Base-by-base conservation (phyloP, 495 filamentous ascomycete species). In the Hypoxylon cercidicola region DNA sequence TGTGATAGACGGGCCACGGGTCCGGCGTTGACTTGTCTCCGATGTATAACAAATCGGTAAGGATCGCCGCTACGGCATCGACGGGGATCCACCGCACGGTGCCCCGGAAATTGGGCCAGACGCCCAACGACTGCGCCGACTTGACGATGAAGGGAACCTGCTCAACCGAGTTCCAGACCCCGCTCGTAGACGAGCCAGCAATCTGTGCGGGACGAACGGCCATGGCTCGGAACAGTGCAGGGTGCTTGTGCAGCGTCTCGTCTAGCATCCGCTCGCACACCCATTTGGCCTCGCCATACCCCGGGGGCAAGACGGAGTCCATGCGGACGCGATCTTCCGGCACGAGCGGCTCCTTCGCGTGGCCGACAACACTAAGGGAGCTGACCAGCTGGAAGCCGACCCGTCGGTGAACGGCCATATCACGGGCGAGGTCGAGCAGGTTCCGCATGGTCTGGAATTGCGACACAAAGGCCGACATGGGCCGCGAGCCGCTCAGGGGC, bases 331-430 rank as follows among this genome's bases (percentile, higher is more conserved):
- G 39, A 0, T 20, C 21, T 15, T 66, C 62, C 0, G 32, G 62
- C 0, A 66, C 55, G 4, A 0, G 3, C 3, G 7, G 3, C 7
- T 3, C 7, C 3, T 3, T 3, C 3, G 3, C 3, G 41, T 55
- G 52, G 21, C 81, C 81, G 1, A 85, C 81, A 0, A 69, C 68
- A 0, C 72, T 74, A 30, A 85, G 81, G 0, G 82, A 84, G 0
- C 82, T 85, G 8, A 87, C 68, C n/a, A 87, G 76, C 46, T 84
- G 78, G 50, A 82, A 55, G 25, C 20, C 12, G 10, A 55, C 51
- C 3, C 28, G 30, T 32, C 30, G 10, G 28, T 13, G 4, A 25
- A 6, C n/a, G n/a, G 32, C 15, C 1, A 74, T 73, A 0, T 76
- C 78, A 0, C 62, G 32, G 0, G 78, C 78, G 15, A 84, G 64